phyloP scores from a whole-genome alignment of 2,329 filamentous ascomycete species.

The Colletotrichum sp. region DNA sequence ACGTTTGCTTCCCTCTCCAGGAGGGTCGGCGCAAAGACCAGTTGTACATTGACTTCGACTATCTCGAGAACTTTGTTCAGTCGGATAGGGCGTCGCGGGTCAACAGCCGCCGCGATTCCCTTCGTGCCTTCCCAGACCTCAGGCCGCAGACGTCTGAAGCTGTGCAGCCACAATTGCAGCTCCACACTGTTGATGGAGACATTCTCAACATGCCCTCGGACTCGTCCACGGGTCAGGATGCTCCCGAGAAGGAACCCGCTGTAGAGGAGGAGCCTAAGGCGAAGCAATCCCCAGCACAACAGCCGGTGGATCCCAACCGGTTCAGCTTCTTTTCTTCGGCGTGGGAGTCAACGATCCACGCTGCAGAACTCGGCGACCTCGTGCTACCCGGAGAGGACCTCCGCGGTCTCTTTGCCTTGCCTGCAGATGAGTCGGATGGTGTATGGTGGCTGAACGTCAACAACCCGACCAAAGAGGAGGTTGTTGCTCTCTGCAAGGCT shows the following conservation, averaged over 20 bases:
- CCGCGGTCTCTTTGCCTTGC: conserved; percentile 79
- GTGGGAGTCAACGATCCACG: conserved; percentile 91
- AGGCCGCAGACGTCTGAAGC: conserved; percentile 44
- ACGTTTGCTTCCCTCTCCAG: conserved; percentile 86
- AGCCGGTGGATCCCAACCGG: conserved; percentile 70
- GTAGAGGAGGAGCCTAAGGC: conserved; percentile 37
- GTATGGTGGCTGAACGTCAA: conserved; percentile 99
- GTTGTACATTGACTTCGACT: conserved; percentile 89
- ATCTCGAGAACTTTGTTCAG: conserved; percentile 88
- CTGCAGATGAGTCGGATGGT: conserved; percentile 70
- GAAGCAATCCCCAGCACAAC: conserved; percentile 24
- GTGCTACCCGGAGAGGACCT: conserved; percentile 90
- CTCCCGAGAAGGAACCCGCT: conserved; percentile 52
- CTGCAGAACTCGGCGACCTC: conserved; percentile 85
- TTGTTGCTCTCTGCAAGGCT: conserved; percentile 86
- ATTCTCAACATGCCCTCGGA: conserved; percentile 59
- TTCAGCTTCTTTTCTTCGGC: conserved; percentile 98
- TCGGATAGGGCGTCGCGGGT: conserved; percentile 56
- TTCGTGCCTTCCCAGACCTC: conserved; percentile 65
- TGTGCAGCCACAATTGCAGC: conserved; percentile 33
- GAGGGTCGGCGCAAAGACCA: conserved; percentile 72
- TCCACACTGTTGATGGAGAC: conserved; percentile 61
- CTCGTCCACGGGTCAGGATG: conserved; percentile 38
- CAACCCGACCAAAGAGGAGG: conserved; percentile 87
- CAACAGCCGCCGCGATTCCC: conserved; percentile 55